Evolutionary conservation across 208 protist genomes (phyloP), one percentile per base, ranked within the genome.

Genomic region (Trypanosomatidae sp.): DNA sequence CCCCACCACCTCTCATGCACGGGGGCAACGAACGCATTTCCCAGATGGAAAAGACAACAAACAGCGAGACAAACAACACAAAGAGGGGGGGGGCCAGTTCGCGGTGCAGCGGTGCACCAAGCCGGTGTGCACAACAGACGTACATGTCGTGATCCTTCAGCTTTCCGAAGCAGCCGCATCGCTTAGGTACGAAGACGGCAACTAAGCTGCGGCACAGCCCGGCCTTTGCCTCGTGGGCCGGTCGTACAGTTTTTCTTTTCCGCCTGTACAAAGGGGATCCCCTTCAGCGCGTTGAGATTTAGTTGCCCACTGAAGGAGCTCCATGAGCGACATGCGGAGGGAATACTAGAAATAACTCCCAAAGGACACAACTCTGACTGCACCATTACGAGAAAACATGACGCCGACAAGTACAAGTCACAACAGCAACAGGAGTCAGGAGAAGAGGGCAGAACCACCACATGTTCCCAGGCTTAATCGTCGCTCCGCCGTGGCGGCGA

Each of bases 141-240:
- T 30, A 56, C 46, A 12, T 70, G 44, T 59, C 15, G 12, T 59
- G 9, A n/a, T 49, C 49, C 62, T 73, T 72, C 7, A 6, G 62
- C 69, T 74, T 60, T 25, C 62, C 49, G 12, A 53, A 8, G 66
- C 33, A 25, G 1, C 30, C n/a, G 46, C 50, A 8, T 30, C 12
- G 19, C 25, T 19, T 6, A 59, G 25, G 25, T 25, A 33, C 36
- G 10, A 59, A 25, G 25, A 36, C 13, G 28, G 1, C 49, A 17
- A 55, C 22, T 3, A 13, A 58, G 5, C 25, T 28, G 53, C 25
- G 8, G 10, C 25, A 33, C 12, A 17, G 15, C 6, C 1, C 53
- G 0, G 36, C 36, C 0, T 39, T 39, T 39, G 36, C 3, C 36
- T 39, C 36, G 0, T 39, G 36, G 36, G 36, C 36, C 36, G 36